phyloP scores from a whole-genome alignment of 345 rosid genomes.

The Pugionium cornutum region DNA sequence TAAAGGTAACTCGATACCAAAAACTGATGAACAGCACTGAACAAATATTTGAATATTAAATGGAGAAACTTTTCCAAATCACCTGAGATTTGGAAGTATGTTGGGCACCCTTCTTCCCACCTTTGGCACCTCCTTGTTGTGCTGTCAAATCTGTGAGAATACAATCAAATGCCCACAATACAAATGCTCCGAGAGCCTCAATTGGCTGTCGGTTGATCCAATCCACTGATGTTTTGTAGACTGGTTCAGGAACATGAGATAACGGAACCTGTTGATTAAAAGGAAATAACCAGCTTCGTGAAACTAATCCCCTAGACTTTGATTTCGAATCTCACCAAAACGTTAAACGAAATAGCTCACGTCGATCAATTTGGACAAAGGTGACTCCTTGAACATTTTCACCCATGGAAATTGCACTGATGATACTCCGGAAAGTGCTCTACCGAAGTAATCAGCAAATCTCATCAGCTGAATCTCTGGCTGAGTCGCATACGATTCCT shows the following conservation, averaged over 20 bases:
- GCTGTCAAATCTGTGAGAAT: slow-evolving; percentile 59
- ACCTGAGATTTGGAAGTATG: slow-evolving; percentile 68
- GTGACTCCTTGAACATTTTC: slow-evolving; percentile 57
- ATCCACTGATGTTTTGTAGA: slow-evolving; percentile 65
- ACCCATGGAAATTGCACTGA: slow-evolving; percentile 67
- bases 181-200: slow-evolving; percentile 61
- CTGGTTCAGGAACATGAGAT: slow-evolving; percentile 60
- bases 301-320: neutral
- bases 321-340: slow-evolving; percentile 4
- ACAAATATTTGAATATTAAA: neutral
- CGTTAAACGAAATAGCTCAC: slow-evolving; percentile 36
- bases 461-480: slow-evolving; percentile 67
- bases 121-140: slow-evolving; percentile 56
- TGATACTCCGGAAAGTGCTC: slow-evolving; percentile 54
- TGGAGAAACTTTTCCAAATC: neutral
- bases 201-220: slow-evolving; percentile 67
- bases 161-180: slow-evolving; percentile 66
- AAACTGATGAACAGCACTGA: neutral
- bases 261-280: slow-evolving; percentile 55
- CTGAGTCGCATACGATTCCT: slow-evolving; percentile 54
- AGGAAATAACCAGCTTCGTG: neutral
- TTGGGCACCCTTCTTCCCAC: slow-evolving; percentile 57
- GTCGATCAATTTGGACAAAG: slow-evolving; percentile 56
- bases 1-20: neutral
- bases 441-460: slow-evolving; percentile 70